A percentile compares a stretch with the other conserved stretches of the same genome.
Evolutionary conservation across 305 asterid genomes (phyloP).

Genomic region (Solanum hybrid): DNA sequence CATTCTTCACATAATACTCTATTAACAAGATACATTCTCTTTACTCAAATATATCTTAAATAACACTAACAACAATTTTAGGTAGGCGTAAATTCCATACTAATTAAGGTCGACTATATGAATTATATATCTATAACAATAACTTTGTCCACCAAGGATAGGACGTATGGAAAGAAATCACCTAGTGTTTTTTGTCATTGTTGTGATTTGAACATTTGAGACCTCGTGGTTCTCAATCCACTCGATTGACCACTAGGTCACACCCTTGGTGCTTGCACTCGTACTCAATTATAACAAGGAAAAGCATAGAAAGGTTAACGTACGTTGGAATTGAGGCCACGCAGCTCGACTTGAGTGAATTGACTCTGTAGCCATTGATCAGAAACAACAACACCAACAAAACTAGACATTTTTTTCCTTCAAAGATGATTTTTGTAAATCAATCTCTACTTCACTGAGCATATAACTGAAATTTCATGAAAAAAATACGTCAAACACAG

Average conservation of each 20-base stretch:
- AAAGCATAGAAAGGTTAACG: not conserved
- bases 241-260: not conserved
- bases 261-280: not conserved
- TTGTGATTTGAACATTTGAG: not conserved
- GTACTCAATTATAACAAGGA: not conserved
- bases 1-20: not conserved
- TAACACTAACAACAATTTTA: not conserved
- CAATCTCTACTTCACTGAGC: not conserved
- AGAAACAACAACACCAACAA: constrained; percentile 6
- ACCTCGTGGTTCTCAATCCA: not conserved
- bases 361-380: constrained; percentile 11
- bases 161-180: not conserved
- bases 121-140: not conserved
- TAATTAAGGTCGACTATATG: not conserved
- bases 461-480: not conserved
- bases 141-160: not conserved
- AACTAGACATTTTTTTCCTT: not conserved
- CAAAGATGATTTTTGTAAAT: not conserved
- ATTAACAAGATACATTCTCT: not conserved
- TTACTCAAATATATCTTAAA: no score
- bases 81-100: not conserved
- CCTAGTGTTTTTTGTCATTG: not conserved
- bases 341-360: constrained; percentile 10
- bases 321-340: constrained; percentile 1
- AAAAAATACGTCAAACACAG: not conserved